A percentile compares a stretch with the other conserved stretches of the same genome.
These are phyloP conservation scores for Lactarius akahatsu DNA, from an alignment of 768 basidiomycete genomes.

Conservation along the genomic window DNA sequence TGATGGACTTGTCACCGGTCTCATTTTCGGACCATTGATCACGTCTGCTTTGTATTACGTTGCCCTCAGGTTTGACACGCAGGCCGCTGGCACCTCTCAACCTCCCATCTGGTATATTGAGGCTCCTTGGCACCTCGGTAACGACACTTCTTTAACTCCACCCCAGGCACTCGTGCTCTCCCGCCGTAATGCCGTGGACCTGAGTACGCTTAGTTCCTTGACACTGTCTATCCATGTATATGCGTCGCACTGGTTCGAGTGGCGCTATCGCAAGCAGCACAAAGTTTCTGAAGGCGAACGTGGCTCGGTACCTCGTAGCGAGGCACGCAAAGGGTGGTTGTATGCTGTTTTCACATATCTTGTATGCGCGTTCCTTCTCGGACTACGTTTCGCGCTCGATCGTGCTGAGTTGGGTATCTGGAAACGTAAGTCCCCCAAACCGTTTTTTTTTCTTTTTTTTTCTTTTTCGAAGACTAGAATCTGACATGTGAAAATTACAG, in stretches of 20 bases:
- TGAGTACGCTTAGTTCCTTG: slow-evolving; percentile 77
- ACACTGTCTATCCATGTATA: slow-evolving; percentile 77
- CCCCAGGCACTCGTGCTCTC: slow-evolving; percentile 60
- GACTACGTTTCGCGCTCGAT: slow-evolving; percentile 49
- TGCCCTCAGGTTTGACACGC: slow-evolving; percentile 39
- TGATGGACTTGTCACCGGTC: slow-evolving; percentile 81
- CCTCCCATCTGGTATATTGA: slow-evolving; percentile 80
- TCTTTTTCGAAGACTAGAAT: background rate
- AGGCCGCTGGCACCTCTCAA: slow-evolving; percentile 36
- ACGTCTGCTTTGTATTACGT: slow-evolving; percentile 65
- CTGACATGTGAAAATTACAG: slow-evolving; percentile 40
- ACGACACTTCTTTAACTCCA: slow-evolving; percentile 44
- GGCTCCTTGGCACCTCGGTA: slow-evolving; percentile 55
- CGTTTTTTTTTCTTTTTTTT: background rate
- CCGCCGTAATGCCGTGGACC: slow-evolving; percentile 73
- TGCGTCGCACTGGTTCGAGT: slow-evolving; percentile 75
- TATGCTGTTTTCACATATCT: slow-evolving; percentile 64
- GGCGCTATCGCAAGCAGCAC: slow-evolving; percentile 43
- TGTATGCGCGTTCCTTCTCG: slow-evolving; percentile 50
- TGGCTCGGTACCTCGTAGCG: slow-evolving; percentile 72
- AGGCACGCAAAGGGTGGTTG: slow-evolving; percentile 58
- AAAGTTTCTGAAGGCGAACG: slow-evolving; percentile 64
- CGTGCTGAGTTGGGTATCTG: slow-evolving; percentile 53
- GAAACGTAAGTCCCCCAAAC: slow-evolving; percentile 51
- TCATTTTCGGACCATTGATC: slow-evolving; percentile 82